Conservation (phyloP, 495 filamentous ascomycete genomes). For the Podospora appendiculata region DNA sequence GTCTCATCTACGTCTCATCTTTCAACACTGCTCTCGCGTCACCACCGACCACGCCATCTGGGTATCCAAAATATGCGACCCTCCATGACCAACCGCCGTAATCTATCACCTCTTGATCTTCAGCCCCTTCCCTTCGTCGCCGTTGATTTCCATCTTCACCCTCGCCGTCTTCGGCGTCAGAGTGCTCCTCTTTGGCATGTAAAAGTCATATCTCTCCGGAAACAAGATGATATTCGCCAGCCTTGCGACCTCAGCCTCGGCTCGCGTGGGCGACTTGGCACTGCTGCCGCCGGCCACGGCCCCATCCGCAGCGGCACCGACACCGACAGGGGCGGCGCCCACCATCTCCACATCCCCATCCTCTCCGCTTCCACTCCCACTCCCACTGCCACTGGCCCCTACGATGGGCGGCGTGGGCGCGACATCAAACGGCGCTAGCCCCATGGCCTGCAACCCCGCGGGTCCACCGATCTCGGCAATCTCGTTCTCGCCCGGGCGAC, state of each 20-base stretch:
- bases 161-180: neutral
- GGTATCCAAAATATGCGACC: neutral
- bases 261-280: constrained; percentile 18
- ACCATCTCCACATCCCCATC: constrained; percentile 19
- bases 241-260: constrained; percentile 39
- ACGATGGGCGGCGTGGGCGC: constrained; percentile 17
- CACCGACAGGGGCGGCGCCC: constrained; percentile 3
- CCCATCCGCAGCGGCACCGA: constrained; percentile 3
- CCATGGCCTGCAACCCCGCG: constrained; percentile 40
- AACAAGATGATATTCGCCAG: constrained; percentile 45
- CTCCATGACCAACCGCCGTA: neutral
- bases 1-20: no score
- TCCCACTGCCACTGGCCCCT: neutral
- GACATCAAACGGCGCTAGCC: constrained; percentile 37
- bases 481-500: constrained; percentile 35
- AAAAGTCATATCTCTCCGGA: constrained; percentile 43
- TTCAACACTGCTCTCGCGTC: no score
- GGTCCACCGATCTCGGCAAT: constrained; percentile 39
- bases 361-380: neutral
- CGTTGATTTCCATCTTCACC: neutral
- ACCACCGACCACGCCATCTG: neutral
- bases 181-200: constrained; percentile 23
- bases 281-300: neutral
- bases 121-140: neutral
- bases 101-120: neutral